A percentile compares a stretch with the other conserved stretches of the same genome.
phyloP scores from a whole-genome alignment of 2,329 filamentous ascomycete species.

The Paecilomyces sp. region DNA sequence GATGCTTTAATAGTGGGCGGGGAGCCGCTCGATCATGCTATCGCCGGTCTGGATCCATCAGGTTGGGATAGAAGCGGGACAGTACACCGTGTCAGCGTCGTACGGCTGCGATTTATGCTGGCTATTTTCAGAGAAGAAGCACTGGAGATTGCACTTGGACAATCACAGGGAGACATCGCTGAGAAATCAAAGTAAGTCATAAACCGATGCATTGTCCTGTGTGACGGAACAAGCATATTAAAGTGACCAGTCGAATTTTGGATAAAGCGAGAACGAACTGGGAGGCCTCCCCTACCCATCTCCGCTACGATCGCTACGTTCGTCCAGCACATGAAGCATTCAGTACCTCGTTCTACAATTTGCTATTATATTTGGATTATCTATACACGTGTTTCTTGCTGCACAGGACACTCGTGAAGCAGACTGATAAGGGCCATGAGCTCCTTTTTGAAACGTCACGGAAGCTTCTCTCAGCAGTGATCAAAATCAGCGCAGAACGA shows the following conservation, averaged over 20 bases:
- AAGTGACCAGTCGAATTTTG: not conserved
- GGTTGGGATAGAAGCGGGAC: not conserved
- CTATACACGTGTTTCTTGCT: constrained; percentile 29
- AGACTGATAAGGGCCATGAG: constrained; percentile 21
- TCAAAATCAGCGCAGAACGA: constrained; percentile 19
- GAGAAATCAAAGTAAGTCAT: constrained; percentile 18
- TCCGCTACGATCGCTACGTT: constrained; percentile 17
- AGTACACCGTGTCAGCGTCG: constrained; percentile 9
- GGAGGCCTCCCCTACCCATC: constrained; percentile 15
- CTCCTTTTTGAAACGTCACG: constrained; percentile 25
- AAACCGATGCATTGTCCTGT: constrained; percentile 16
- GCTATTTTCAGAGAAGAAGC: constrained; percentile 22
- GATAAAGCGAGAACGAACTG: constrained; percentile 14
- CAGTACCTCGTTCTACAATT: constrained; percentile 4
- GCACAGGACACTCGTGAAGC: constrained; percentile 25
- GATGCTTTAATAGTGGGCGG: constrained; percentile 17
- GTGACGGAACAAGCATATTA: not conserved
- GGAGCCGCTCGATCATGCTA: not conserved
- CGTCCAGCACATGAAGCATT: constrained; percentile 8
- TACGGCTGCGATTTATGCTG: constrained; percentile 19
- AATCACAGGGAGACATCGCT: constrained; percentile 14
- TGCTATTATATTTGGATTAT: constrained; percentile 26
- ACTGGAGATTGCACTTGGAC: constrained; percentile 23
- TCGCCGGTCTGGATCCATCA: not conserved
- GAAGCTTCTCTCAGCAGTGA: constrained; percentile 21